phyloP scores from a whole-genome alignment of 805 yeast genomes.

The Lachancea lanzarotensis region DNA sequence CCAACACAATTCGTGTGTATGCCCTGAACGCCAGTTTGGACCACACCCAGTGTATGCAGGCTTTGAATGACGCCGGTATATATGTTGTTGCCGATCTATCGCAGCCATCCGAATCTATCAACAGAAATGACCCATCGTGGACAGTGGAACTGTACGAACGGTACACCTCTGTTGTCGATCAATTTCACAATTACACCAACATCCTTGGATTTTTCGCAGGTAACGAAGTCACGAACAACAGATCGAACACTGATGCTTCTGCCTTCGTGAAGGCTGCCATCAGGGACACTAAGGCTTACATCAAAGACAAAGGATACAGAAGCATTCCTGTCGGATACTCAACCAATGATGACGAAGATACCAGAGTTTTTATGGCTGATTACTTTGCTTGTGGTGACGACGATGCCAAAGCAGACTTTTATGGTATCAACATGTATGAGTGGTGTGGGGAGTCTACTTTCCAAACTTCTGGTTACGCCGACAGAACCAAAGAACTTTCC shows the following conservation, averaged over 20 bases:
- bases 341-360: constrained; percentile 64
- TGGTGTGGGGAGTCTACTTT: constrained; percentile 72
- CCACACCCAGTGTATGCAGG: constrained; percentile 62
- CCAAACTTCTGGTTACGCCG: constrained; percentile 55
- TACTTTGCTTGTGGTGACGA: constrained; percentile 70
- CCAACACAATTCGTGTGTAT: constrained; percentile 71
- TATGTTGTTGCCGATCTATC: constrained; percentile 76
- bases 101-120: constrained; percentile 56
- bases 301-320: constrained; percentile 55
- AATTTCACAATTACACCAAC: constrained; percentile 62
- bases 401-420: constrained; percentile 65
- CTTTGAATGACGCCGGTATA: constrained; percentile 67
- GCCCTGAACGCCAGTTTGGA: constrained; percentile 60
- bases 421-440: constrained; percentile 85
- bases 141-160: constrained; percentile 53
- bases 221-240: constrained; percentile 72
- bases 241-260: constrained; percentile 63
- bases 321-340: constrained; percentile 76
- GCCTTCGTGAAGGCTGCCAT: constrained; percentile 79
- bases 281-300: constrained; percentile 69
- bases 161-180: constrained; percentile 64
- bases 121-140: constrained; percentile 62
- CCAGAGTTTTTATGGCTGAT: constrained; percentile 63
- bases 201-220: constrained; percentile 81
- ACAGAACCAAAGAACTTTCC: constrained; percentile 55